Evolutionary conservation across 208 protist genomes (phyloP), one percentile per base, ranked within the genome.

Genomic region (Crithidia fasciculata): DNA sequence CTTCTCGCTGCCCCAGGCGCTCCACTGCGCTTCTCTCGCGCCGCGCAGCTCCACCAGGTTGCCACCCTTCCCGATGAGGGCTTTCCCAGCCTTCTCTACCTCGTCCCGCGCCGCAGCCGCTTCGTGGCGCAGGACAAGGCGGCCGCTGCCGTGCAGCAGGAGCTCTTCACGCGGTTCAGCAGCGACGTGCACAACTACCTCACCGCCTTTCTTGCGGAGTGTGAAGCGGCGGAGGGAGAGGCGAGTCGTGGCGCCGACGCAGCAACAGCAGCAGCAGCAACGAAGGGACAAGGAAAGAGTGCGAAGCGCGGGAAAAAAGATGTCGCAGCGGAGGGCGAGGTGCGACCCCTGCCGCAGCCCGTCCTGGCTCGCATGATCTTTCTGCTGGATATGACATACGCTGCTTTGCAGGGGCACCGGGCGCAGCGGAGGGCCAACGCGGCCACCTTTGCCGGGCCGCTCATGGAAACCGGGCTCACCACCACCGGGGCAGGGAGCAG

Each of bases 21-120:
- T 49, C 53, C 55, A 40, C 62, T 52, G 36, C 55, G 69, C 54
- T 74, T 80, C 41, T 80, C 74, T 13, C 74, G 62, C 8, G 69
- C 67, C 15, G 67, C 67, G 43, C 68, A 80, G 60, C 73, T 76
- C 18, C 81, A 78, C n/a, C 75, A 82, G 57, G 61, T 84, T 28
- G 84, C 84, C 4, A 75, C 74, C 6, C 61, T 79, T 0, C 84
- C 84, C 3, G 78, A 74, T 19, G 84, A 89, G n/a, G 84, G 84
- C 50, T 83, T 89, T 60, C 80, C 81, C 4, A 78, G 66, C 19
- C 55, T 89, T 15, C 72, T 86, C 36, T 85, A 84, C 72, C 65
- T 89, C 0, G 59, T 89, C 57, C 80, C 80, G 3, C 80, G 74
- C 18, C 69, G 76, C 52, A 74, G 64, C 64, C 74, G 68, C 68